Base-by-base conservation (phyloP, 2,329 filamentous ascomycete genomes). In the Calonectria pseudoturangicola region DNA sequence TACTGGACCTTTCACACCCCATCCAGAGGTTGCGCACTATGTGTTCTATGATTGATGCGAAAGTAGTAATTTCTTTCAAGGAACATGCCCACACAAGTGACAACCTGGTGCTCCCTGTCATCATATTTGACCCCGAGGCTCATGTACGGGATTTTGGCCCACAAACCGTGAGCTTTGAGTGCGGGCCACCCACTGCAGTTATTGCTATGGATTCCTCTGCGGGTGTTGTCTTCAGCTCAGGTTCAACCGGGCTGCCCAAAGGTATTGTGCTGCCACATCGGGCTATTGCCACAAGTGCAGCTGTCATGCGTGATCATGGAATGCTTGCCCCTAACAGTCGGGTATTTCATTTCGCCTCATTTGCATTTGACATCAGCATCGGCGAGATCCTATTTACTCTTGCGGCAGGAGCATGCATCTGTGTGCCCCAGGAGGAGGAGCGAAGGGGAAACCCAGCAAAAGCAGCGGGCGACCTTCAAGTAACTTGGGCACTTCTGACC, bases 191-290 rank as follows among this genome's bases (percentile, higher is more conserved):
- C 2, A 27, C 33, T 27, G 33, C 25, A n/a, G 33, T 13, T 41
- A 33, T 18, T 5, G 16, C 54, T 41, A 18, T 16, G 5, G 54
- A 58, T 39, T n/a, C 54, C n/a, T n/a, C 54, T 27, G 54, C 54
- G 16, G 28, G 54, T 9, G 54, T 58, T 13, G 54, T 58, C 30
- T 58, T 58, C 12, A 58, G 54, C 21, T 58, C 54, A 41, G 54
- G 54, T 9, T 58, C 54, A 41, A 58, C 54, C 4, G 54, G 54
- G 16, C 5, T 58, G 4, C 54, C 54, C n/a, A 58, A 58, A 13
- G 54, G 54, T 10, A 58, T 58, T 41, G 54, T 58, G n/a, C 54
- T 58, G 10, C 33, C 54, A 25, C 54, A 58, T n/a, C 54, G 54
- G 10, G 54, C 54, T 13, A 41, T 58, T 13, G 54, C 54, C 21